Conservation (phyloP, 73 alveolate genomes). For the Paramecium tetraurelia region DNA sequence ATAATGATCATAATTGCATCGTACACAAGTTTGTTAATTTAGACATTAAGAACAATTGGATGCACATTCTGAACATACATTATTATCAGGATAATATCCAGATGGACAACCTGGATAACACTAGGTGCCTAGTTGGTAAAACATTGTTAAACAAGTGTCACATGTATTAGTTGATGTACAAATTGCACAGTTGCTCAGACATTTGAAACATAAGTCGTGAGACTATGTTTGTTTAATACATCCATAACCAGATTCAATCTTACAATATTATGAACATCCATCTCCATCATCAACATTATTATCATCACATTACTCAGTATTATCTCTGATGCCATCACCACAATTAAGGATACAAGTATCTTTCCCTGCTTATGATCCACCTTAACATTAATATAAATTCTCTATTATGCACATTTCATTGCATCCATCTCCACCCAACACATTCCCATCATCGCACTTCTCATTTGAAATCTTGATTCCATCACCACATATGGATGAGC, state of each 20-base stretch:
- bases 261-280: constrained; percentile 57
- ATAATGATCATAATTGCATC: constrained; percentile 29
- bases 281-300: constrained; percentile 55
- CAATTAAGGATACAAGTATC: constrained; percentile 6
- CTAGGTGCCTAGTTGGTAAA: background rate
- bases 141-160: background rate
- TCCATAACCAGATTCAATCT: constrained; percentile 51
- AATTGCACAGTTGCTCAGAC: background rate
- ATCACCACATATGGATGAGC: constrained; percentile 62
- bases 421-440: constrained; percentile 52
- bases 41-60: background rate
- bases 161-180: background rate
- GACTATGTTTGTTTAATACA: background rate
- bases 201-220: constrained; percentile 27
- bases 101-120: constrained; percentile 45
- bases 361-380: constrained; percentile 41
- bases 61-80: background rate
- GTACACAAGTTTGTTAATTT: background rate
- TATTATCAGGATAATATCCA: background rate
- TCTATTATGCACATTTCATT: background rate
- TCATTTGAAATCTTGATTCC: constrained; percentile 40
- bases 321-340: constrained; percentile 38
- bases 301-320: constrained; percentile 59
- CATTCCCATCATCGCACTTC: constrained; percentile 53
- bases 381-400: background rate